Percentiles rank a stretch among this genome's conserved stretches.
phyloP scores from a whole-genome alignment of 1,284 basidiomycete species.

The Moesziomyces globuligerus region DNA sequence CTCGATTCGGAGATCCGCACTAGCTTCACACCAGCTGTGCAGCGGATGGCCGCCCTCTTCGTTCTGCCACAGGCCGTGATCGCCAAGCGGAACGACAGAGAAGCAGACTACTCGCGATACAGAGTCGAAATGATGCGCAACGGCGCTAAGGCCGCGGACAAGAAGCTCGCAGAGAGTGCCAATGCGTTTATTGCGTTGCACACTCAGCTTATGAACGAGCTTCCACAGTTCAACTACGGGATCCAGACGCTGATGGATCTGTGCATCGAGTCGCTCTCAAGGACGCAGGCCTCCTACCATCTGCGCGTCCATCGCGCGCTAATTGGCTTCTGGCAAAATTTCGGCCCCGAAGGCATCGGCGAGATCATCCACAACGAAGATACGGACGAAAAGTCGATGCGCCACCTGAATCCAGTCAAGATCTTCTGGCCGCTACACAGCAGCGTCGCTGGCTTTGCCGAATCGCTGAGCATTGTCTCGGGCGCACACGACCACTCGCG shows the following conservation, averaged over 20 bases:
- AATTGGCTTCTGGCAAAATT: constrained; percentile 42
- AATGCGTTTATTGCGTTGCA: constrained; percentile 67
- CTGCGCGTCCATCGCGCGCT: constrained; percentile 42
- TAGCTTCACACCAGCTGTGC: constrained; percentile 52
- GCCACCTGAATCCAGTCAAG: constrained; percentile 49
- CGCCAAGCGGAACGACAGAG: constrained; percentile 65
- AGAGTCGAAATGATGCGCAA: constrained; percentile 35
- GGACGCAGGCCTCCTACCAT: constrained; percentile 63
- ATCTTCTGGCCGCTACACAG: constrained; percentile 52
- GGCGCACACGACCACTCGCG: constrained; percentile 8
- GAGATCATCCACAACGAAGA: constrained; percentile 38
- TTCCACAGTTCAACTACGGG: constrained; percentile 67
- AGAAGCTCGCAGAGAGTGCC: constrained; percentile 57
- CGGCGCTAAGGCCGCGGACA: constrained; percentile 37
- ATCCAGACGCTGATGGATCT: constrained; percentile 66
- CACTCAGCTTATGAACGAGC: constrained; percentile 67
- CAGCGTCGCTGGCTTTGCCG: constrained; percentile 28
- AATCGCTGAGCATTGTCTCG: constrained; percentile 36
- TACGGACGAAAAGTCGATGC: constrained; percentile 39
- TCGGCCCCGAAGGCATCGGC: constrained; percentile 25
- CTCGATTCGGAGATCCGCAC: constrained; percentile 47
- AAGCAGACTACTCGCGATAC: constrained; percentile 65
- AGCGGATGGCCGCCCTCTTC: constrained; percentile 61
- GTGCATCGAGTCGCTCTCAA: constrained; percentile 63
- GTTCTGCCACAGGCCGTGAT: constrained; percentile 60